Percentiles rank a stretch among this genome's conserved stretches.
phyloP scores from a whole-genome alignment of 1,284 basidiomycete genomes.

The Pseudozyma sp. region DNA sequence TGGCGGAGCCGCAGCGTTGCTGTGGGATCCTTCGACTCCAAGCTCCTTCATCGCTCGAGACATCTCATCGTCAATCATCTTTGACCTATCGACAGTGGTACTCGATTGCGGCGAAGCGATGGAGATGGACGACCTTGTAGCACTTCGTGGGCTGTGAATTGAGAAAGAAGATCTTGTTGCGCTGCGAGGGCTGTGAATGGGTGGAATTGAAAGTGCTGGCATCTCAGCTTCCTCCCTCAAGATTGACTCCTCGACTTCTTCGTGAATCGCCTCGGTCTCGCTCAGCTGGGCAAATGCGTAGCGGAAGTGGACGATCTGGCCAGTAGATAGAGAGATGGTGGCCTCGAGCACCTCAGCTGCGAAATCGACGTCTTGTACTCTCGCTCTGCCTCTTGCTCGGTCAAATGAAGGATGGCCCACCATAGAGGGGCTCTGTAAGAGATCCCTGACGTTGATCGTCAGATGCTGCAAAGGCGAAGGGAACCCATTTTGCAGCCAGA shows the following conservation, averaged over 20 bases:
- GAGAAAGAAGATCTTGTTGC: conserved; percentile 20
- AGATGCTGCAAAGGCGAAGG: conserved; percentile 61
- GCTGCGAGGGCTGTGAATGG: conserved; percentile 26
- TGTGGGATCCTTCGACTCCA: conserved; percentile 1
- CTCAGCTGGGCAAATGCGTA: conserved; percentile 53
- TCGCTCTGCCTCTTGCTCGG: conserved; percentile 33
- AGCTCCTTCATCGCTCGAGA: conserved; percentile 52
- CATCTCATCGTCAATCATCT: conserved; percentile 47
- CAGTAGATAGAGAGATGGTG: conserved; percentile 50
- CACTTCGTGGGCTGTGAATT: conserved; percentile 21
- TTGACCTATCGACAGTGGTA: conserved; percentile 1
- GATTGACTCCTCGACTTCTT: conserved; percentile 47
- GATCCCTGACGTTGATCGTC: conserved; percentile 45
- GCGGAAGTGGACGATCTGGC: conserved; percentile 53
- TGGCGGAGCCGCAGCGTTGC: neutral
- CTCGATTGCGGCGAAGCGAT: conserved; percentile 14
- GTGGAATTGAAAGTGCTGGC: conserved; percentile 32
- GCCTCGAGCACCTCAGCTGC: conserved; percentile 59
- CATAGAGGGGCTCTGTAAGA: conserved; percentile 42
- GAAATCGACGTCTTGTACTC: conserved; percentile 45
- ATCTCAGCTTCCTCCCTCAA: conserved; percentile 39
- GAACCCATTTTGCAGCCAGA: conserved; percentile 52
- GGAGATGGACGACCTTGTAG: conserved; percentile 18
- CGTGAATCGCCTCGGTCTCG: conserved; percentile 49
- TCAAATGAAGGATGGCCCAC: conserved; percentile 52